Percentiles rank a stretch among this genome's conserved stretches.
phyloP scores from a whole-genome alignment of 208 protist species.

The Histomonas meleagridis region DNA sequence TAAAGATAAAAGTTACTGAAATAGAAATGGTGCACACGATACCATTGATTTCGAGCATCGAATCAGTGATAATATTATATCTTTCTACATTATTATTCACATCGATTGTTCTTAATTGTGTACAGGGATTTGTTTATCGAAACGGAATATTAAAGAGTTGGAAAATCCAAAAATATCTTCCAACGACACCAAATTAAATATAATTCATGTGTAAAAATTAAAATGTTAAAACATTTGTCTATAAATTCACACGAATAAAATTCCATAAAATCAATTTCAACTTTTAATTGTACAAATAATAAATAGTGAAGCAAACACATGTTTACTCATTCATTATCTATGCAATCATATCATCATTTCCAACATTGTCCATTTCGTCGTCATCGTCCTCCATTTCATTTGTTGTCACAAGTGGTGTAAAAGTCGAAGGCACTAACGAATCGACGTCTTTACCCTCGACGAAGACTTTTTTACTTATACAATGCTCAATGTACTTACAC shows the following conservation, averaged over 20 bases:
- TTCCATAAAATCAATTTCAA: too few species aligned
- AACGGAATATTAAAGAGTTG: neutral
- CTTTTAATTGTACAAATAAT: too few species aligned
- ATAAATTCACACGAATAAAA: too few species aligned
- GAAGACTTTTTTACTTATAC: neutral
- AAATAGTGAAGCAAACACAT: too few species aligned
- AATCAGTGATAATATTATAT: neutral
- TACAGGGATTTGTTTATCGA: neutral
- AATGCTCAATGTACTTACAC: constrained; percentile 8
- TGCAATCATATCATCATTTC: neutral
- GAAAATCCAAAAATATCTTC: neutral
- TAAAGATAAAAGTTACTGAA: neutral
- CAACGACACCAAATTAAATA: too few species aligned
- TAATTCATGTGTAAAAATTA: too few species aligned
- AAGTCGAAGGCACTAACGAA: neutral
- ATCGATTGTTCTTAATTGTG: neutral
- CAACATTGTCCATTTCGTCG: neutral
- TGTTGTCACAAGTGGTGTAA: neutral
- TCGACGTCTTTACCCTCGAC: neutral
- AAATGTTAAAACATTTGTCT: too few species aligned
- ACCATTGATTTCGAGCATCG: neutral
- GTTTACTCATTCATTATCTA: too few species aligned
- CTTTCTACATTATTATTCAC: neutral
- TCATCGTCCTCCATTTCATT: neutral
- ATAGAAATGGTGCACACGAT: neutral